These are phyloP conservation scores for Juncus inflexus DNA, from an alignment of 176 grass and related monocot genomes.

Conservation along the genomic window DNA sequence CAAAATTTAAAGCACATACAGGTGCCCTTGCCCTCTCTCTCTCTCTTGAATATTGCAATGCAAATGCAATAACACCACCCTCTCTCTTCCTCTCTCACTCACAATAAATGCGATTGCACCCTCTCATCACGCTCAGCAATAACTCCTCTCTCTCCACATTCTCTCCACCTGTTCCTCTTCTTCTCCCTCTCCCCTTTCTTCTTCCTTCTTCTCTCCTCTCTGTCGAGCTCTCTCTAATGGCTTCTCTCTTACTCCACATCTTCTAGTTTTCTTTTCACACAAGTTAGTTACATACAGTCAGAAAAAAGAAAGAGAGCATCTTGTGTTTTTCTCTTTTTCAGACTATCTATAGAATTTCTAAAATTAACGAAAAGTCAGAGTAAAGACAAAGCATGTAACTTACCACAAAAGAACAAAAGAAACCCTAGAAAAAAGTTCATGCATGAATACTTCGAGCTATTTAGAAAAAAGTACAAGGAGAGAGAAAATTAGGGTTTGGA, in stretches of 20 bases:
- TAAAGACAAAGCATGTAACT: constrained; percentile 8
- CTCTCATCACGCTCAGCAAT: constrained; percentile 87
- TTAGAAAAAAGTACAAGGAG: background rate
- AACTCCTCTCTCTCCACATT: constrained; percentile 64
- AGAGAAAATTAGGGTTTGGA: constrained; percentile 48
- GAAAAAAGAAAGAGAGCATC: constrained; percentile 31
- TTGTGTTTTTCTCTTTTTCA: constrained; percentile 30
- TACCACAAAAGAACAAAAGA: background rate
- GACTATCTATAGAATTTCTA: background rate
- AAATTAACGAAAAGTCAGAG: constrained; percentile 38
- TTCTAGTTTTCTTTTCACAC: constrained; percentile 26
- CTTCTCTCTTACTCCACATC: constrained; percentile 16
- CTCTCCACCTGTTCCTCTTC: constrained; percentile 47
- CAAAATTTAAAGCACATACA: constrained; percentile 30
- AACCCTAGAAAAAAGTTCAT: background rate
- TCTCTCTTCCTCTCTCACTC: constrained; percentile 21
- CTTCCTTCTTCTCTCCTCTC: constrained; percentile 32
- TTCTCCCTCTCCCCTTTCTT: constrained; percentile 18
- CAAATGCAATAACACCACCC: constrained; percentile 59
- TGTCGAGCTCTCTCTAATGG: constrained; percentile 38
- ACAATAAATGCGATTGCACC: constrained; percentile 99
- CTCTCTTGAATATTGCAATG: constrained; percentile 27
- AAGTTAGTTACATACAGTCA: constrained; percentile 15
- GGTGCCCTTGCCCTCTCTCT: background rate
- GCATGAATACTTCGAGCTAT: background rate